Evolutionary conservation across 345 rosid species (phyloP).

Genomic region (Hibiscus syriacus): DNA sequence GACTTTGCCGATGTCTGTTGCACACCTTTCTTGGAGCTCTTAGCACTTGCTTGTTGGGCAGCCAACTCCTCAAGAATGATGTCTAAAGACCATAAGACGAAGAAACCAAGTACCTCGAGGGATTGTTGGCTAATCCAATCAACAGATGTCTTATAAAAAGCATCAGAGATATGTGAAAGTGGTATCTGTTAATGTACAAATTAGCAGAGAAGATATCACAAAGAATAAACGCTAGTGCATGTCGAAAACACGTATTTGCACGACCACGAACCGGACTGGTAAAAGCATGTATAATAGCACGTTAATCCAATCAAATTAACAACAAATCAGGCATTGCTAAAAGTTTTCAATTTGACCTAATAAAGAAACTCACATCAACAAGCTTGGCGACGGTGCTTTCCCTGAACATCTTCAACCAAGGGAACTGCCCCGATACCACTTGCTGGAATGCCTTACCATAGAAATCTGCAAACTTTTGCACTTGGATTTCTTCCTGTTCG

Average conservation of each 20-base stretch:
- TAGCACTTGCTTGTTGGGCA: neutral
- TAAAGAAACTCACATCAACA: neutral
- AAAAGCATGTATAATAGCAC: no score
- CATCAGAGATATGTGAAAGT: neutral
- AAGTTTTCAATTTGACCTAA: no score
- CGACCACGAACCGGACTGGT: no score
- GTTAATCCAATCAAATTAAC: no score
- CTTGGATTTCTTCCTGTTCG: neutral
- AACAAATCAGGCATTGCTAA: no score
- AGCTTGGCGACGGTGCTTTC: neutral
- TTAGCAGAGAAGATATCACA: neutral
- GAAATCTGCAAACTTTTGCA: neutral
- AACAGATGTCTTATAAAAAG: neutral
- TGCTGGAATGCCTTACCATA: neutral
- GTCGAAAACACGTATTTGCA: no score
- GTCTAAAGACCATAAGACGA: neutral
- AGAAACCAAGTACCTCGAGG: neutral
- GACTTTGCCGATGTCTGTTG: neutral
- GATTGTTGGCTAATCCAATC: neutral
- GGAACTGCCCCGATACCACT: neutral
- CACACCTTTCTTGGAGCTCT: neutral
- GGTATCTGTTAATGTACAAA: neutral
- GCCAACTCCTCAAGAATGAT: neutral
- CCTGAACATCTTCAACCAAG: neutral
- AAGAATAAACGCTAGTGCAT: no score